phyloP scores from a whole-genome alignment of 1,284 basidiomycete genomes.

The Stereum hirsutum region DNA sequence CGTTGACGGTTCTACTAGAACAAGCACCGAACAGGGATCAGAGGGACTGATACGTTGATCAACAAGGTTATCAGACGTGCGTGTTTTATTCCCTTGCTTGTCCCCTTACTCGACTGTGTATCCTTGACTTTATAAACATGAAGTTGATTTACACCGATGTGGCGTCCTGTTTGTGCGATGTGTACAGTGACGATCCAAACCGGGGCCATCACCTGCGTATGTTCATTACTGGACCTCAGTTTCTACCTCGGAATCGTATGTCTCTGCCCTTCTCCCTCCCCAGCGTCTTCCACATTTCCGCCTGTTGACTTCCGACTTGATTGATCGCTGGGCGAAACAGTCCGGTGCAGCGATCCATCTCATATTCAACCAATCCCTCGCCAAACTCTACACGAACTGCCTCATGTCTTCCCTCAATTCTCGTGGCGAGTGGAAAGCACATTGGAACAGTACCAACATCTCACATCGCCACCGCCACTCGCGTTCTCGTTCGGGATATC shows the following conservation, averaged over 20 bases:
- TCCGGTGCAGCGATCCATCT: not conserved
- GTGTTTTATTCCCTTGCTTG: not conserved
- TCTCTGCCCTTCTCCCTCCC: not conserved
- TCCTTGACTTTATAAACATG: not conserved
- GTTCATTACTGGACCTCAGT: not conserved
- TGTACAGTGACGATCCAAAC: slow-evolving; percentile 1
- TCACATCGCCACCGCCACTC: no score
- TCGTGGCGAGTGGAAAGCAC: not conserved
- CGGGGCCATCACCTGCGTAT: not conserved
- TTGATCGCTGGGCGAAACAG: not conserved
- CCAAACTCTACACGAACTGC: not conserved
- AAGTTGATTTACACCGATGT: no score
- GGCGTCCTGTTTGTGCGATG: no score
- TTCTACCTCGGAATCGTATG: not conserved
- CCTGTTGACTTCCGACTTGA: not conserved
- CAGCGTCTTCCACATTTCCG: not conserved
- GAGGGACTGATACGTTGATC: not conserved
- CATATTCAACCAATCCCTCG: not conserved
- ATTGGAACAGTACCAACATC: no score
- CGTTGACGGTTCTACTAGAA: no score
- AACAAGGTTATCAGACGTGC: not conserved
- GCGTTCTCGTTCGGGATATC: no score
- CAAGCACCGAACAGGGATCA: not conserved
- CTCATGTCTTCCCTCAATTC: not conserved
- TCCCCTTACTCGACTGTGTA: not conserved